Evolutionary conservation across 106 monocot species (phyloP).

Genomic region (Chionographis japonica): DNA sequence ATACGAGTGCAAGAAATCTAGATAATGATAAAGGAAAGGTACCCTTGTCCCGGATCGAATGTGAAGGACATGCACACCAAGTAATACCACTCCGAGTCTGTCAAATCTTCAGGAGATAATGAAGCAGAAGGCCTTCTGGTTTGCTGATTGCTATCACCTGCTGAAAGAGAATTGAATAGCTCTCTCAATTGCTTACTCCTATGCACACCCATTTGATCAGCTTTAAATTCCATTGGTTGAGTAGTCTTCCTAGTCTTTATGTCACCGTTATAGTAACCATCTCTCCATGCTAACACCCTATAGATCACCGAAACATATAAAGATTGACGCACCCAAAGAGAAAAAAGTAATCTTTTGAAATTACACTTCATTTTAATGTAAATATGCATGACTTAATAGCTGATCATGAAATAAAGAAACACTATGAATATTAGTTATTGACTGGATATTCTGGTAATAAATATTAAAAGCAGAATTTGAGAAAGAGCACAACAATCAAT

Average conservation of each 20-base stretch:
- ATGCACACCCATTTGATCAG: constrained; percentile 61
- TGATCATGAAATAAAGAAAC: not conserved
- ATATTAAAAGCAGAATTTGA: too few relatives aligned
- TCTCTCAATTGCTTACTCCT: constrained; percentile 83
- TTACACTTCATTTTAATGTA: too few relatives aligned
- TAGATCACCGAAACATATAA: not conserved
- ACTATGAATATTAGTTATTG: too few relatives aligned
- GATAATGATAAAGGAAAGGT: not conserved
- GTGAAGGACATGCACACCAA: constrained; percentile 97
- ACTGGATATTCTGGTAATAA: too few relatives aligned
- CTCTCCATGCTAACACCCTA: constrained; percentile 60
- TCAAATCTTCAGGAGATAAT: constrained; percentile 85
- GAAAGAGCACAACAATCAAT: too few relatives aligned
- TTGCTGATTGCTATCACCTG: constrained; percentile 59
- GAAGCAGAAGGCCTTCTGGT: constrained; percentile 67
- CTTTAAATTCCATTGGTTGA: constrained; percentile 51
- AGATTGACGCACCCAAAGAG: too few relatives aligned
- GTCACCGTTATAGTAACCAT: constrained; percentile 91
- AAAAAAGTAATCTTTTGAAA: too few relatives aligned
- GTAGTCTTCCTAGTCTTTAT: constrained; percentile 87
- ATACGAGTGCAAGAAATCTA: too few relatives aligned
- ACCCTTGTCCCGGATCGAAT: constrained; percentile 68
- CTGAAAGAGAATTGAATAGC: constrained; percentile 63
- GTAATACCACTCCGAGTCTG: constrained; percentile 87
- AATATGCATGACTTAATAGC: not conserved